Evolutionary conservation across 441 rosid genomes (phyloP).

Genomic region (Isatis lusitanica): DNA sequence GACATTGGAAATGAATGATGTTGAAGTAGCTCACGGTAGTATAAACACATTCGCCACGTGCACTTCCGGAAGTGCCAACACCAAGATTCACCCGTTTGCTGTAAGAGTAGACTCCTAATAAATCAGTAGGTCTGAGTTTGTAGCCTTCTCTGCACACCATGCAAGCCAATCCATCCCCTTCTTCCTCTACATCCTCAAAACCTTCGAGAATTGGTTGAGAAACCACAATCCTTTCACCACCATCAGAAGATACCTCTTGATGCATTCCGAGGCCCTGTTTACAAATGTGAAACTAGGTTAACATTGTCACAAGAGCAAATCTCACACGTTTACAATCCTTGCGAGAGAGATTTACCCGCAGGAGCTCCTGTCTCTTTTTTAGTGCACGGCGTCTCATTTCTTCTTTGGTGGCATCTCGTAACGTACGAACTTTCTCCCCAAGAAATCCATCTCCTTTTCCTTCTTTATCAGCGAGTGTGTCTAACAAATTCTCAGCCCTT

Average conservation of each 20-base stretch:
- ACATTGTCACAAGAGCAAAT: constrained; percentile 14
- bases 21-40: constrained; percentile 98
- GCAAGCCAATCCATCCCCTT: constrained; percentile 97
- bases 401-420: constrained; percentile 93
- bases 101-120: constrained; percentile 90
- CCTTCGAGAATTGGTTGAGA: constrained; percentile 91
- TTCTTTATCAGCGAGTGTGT: constrained; percentile 91
- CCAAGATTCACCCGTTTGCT: constrained; percentile 98
- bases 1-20: constrained; percentile 98
- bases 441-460: constrained; percentile 97
- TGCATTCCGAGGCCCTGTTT: constrained; percentile 92
- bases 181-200: constrained; percentile 96
- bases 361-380: constrained; percentile 84
- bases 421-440: constrained; percentile 68
- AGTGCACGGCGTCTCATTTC: constrained; percentile 97
- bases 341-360: constrained; percentile 62
- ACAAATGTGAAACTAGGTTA: constrained; percentile 28
- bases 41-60: constrained; percentile 98
- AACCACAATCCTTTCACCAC: constrained; percentile 94
- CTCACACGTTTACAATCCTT: not conserved
- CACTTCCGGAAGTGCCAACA: constrained; percentile 88
- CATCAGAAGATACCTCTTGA: constrained; percentile 85
- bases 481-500: constrained; percentile 97
- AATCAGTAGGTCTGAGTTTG: constrained; percentile 93
- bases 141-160: constrained; percentile 99